Conservation (phyloP, 1,284 basidiomycete species). For the Naganishia sp. region DNA sequence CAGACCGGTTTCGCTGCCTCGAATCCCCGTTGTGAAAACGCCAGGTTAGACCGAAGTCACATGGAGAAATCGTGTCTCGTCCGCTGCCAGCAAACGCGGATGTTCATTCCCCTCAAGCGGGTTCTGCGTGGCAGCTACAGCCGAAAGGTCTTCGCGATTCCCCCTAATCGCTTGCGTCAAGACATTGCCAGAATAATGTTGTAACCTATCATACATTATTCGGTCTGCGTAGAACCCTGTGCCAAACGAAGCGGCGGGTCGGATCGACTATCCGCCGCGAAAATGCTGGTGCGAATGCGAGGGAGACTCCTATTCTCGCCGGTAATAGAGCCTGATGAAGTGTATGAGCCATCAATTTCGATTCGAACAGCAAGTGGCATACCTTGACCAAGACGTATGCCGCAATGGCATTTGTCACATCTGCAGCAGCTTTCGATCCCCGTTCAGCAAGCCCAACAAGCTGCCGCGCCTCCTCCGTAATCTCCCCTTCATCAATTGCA, state of each 20-base stretch:
- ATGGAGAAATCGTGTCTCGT: too few relatives aligned
- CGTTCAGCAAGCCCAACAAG: slow-evolving; percentile 14
- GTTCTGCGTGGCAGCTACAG: not conserved
- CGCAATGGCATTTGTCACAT: slow-evolving; percentile 61
- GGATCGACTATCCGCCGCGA: slow-evolving; percentile 69
- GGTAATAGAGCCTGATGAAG: slow-evolving; percentile 69
- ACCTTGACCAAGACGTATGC: slow-evolving; percentile 86
- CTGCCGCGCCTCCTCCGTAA: slow-evolving; percentile 25
- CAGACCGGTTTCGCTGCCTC: too few relatives aligned
- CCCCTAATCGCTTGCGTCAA: not conserved
- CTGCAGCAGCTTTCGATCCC: slow-evolving; percentile 40
- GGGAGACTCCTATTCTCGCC: slow-evolving; percentile 69
- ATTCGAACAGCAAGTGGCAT: slow-evolving; percentile 34
- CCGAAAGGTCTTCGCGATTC: not conserved
- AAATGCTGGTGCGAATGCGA: slow-evolving; percentile 74
- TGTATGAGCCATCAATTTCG: not conserved
- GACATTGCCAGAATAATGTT: not conserved
- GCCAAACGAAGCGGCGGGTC: slow-evolving; percentile 44
- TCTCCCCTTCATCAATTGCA: slow-evolving; percentile 28
- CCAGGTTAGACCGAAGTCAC: too few relatives aligned
- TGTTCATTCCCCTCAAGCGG: too few relatives aligned
- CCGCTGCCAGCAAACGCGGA: too few relatives aligned
- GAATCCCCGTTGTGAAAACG: too few relatives aligned
- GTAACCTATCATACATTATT: not conserved
- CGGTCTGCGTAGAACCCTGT: slow-evolving; percentile 25